Evolutionary conservation across 441 rosid genomes (phyloP).

Genomic region (Flueggea neowawraea): DNA sequence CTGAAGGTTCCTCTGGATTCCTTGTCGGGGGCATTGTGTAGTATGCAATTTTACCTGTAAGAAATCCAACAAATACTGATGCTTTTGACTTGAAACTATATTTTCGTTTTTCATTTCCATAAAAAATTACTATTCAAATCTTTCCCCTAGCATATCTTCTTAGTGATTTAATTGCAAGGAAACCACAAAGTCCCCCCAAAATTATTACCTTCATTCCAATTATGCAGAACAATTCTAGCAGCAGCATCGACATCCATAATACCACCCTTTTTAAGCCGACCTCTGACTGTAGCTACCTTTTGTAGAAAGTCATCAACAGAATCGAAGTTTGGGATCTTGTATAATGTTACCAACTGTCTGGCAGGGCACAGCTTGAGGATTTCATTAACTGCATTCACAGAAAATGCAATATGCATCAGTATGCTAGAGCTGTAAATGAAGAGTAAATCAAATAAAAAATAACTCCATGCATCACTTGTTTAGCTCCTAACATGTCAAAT

Average conservation of each 20-base stretch:
- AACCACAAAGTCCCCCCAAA: background rate
- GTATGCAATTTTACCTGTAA: conserved; percentile 87
- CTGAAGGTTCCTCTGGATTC: conserved; percentile 63
- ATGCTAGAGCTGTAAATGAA: background rate
- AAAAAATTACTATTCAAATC: background rate
- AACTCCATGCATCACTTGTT: too few species aligned
- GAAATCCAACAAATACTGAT: conserved; percentile 9
- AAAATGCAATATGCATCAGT: conserved; percentile 8
- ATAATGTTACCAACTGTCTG: conserved; percentile 59
- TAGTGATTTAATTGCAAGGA: background rate
- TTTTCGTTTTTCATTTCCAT: background rate
- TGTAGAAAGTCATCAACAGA: conserved; percentile 84
- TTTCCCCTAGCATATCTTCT: background rate
- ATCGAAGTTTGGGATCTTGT: conserved; percentile 75
- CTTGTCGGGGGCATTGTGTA: conserved; percentile 86
- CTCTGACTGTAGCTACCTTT: conserved; percentile 83
- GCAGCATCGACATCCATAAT: conserved; percentile 81
- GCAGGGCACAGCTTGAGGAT: conserved; percentile 81
- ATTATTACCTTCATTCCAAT: conserved; percentile 88
- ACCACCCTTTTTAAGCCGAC: conserved; percentile 96
- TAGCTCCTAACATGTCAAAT: too few species aligned
- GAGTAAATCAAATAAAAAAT: background rate
- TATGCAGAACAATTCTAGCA: conserved; percentile 85
- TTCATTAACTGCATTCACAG: conserved; percentile 68
- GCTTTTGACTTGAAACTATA: background rate